Conservation (phyloP, 192 early-diverging fungal species). For the Entrophospora sp. region DNA sequence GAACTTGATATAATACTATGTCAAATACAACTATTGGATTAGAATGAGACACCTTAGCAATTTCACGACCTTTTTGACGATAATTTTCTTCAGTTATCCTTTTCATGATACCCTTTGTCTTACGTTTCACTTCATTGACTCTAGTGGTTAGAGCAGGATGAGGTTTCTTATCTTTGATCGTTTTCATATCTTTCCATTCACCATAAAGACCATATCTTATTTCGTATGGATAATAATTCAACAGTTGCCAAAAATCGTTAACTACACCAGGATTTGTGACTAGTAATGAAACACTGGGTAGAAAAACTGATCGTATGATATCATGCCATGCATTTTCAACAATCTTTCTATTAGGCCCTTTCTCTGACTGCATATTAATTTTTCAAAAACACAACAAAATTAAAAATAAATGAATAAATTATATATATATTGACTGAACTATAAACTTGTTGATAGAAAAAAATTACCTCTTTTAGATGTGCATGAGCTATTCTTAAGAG, state of each 20-base stretch:
- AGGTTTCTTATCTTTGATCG: conserved; percentile 37
- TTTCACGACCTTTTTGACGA: conserved; percentile 59
- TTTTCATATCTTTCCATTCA: conserved; percentile 62
- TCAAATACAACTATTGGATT: conserved; percentile 68
- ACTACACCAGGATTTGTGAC: conserved; percentile 55
- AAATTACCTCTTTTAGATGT: background rate
- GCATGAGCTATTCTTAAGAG: background rate
- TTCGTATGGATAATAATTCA: conserved; percentile 47
- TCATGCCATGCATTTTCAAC: conserved; percentile 24
- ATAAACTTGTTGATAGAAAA: too few species aligned
- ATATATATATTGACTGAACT: too few species aligned
- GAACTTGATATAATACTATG: conserved; percentile 56
- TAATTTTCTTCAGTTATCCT: conserved; percentile 63
- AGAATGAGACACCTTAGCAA: conserved; percentile 64
- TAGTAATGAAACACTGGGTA: conserved; percentile 54
- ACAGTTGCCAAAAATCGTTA: conserved; percentile 53
- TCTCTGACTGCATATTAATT: background rate
- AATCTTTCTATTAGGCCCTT: background rate
- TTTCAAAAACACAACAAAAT: too few species aligned
- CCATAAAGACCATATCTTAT: conserved; percentile 64
- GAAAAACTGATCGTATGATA: conserved; percentile 34
- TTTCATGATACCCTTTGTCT: conserved; percentile 48
- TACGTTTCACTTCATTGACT: conserved; percentile 32
- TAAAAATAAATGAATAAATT: too few species aligned
- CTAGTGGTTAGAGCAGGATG: conserved; percentile 38